Evolutionary conservation across 164 flowering plant genomes (phyloP), one percentile per base, ranked within the genome.

Genomic region (Vitis rupestris): DNA sequence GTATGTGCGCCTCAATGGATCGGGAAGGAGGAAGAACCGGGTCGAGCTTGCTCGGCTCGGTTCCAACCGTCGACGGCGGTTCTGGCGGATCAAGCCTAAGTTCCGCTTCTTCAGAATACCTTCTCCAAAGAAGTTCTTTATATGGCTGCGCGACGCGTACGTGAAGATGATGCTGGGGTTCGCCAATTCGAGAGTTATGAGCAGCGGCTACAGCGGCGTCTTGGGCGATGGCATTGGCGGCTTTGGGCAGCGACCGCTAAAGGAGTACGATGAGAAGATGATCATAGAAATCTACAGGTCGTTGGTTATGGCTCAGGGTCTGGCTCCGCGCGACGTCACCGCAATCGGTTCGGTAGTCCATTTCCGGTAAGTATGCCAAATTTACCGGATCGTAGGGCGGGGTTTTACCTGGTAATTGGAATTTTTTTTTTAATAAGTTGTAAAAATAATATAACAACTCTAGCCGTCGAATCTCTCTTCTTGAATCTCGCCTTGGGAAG

Each of bases 191-290:
- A 49, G 84, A 15, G 76, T 73, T 13, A 16, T 71, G 47, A 47
- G 27, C 4, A 31, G 72, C 10, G 84, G 85, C 4, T 68, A 68
- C 55, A 81, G 81, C 2, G 85, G 80, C 27, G 0, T 2, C 10
- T 57, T 16, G 1, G 78, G 67, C 10, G 50, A 53, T 13, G 30
- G 57, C 2, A 17, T 60, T 31, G 81, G 70, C 10, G 54, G 57
- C 14, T 75, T 82, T 16, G 79, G 75, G 16, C 69, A 12, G 53
- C 52, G 72, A 3, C 78, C 81, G 27, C 0, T 75, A 23, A 92
- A 87, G 82, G 95, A 88, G 83, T 88, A 90, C 49, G 97, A 92
- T 63, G 88, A 90, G 81, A 82, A 79, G 82, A 70, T 83, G 86
- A 72, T 90, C 44, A 75, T 86, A 2, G 88, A 92, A 90, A 85